Evolutionary conservation across 1,284 basidiomycete species (phyloP), one percentile per base, ranked within the genome.

Genomic region (Boletus holoroseus): DNA sequence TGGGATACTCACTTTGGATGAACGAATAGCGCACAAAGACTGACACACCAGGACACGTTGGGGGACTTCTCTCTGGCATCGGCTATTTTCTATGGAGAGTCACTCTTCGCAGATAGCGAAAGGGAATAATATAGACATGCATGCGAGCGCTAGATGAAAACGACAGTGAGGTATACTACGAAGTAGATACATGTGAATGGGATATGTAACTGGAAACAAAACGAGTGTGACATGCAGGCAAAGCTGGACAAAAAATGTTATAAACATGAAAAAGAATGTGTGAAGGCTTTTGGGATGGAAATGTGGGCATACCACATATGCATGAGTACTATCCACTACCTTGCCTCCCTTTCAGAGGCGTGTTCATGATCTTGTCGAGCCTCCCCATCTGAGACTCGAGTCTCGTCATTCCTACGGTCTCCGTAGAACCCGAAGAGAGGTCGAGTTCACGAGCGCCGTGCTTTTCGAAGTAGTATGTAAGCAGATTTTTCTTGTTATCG

Each of bases 401-500:
- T 56, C 79, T 84, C 46, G 83, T 79, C 61, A 83, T 73, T 18
- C 82, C 77, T 16, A 63, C 63, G 6, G 44, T 39, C 5, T 68
- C 64, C n/a, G 67, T 65, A 30, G 63, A 62, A 2, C 62, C 58
- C 12, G 60, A 56, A 7, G 59, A 58, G 49, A 68, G 64, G 46
- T 68, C 67, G 16, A 63, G 56, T 41, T 77, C 81, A 40, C 86
- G 74, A 12, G 78, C 84, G 30, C 82, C 81, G 60, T 89, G 85
- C 66, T 90, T 91, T 64, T 90, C 88, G 58, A 91, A 91, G 49
- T 91, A 74, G 59, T 91, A 91, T 1, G 88, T 88, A 45, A 91
- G 72, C 26, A 91, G 72, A 62, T 91, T 91, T 74, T 89, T 90
- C 75, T 91, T 89, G 60, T 88, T 88, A 55, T 88, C 84, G 12